phyloP scores from a whole-genome alignment of 2,329 filamentous ascomycete species.

The Cladophialophora psammophila region DNA sequence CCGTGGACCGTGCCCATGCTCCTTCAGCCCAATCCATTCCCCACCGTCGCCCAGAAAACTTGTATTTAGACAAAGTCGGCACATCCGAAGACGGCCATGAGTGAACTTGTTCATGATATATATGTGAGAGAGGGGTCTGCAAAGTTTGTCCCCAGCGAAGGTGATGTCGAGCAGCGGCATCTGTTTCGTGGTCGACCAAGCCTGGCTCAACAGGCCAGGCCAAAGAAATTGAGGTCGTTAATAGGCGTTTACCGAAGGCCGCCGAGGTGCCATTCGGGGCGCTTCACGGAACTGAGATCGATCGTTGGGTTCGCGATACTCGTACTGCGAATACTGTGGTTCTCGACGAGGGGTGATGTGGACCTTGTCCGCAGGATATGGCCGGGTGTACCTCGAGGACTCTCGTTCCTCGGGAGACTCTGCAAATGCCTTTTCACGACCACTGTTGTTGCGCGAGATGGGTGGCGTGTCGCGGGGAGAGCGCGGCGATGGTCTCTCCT shows the following conservation, averaged over 20 bases:
- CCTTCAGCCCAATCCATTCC: not conserved
- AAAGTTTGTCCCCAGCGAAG: not conserved
- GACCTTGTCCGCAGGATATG: slow-evolving; percentile 31
- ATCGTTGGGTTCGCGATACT: slow-evolving; percentile 29
- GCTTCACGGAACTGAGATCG: slow-evolving; percentile 29
- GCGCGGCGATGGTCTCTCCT: slow-evolving; percentile 30
- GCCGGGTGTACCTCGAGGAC: slow-evolving; percentile 27
- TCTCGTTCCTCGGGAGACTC: slow-evolving; percentile 37
- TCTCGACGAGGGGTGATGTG: slow-evolving; percentile 31
- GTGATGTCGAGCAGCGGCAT: not conserved
- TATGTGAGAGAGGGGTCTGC: slow-evolving; percentile 18
- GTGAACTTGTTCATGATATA: slow-evolving; percentile 22
- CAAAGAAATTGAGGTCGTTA: slow-evolving; percentile 11
- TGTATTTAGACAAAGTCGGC: slow-evolving; percentile 18
- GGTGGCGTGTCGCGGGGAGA: slow-evolving; percentile 34
- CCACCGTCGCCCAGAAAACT: slow-evolving; percentile 7
- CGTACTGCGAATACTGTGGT: slow-evolving; percentile 29
- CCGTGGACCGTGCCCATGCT: not conserved
- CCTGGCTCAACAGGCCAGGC: not conserved
- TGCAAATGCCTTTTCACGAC: slow-evolving; percentile 32
- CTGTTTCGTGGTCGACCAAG: not conserved
- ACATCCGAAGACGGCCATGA: slow-evolving; percentile 9
- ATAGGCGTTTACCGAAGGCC: slow-evolving; percentile 34
- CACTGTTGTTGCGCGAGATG: slow-evolving; percentile 35
- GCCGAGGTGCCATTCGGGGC: slow-evolving; percentile 26